Percentiles rank a stretch among this genome's conserved stretches.
These are phyloP conservation scores for Globisporangium spiculum DNA, from an alignment of 352 stramenopile genomes.

Conservation along the genomic window DNA sequence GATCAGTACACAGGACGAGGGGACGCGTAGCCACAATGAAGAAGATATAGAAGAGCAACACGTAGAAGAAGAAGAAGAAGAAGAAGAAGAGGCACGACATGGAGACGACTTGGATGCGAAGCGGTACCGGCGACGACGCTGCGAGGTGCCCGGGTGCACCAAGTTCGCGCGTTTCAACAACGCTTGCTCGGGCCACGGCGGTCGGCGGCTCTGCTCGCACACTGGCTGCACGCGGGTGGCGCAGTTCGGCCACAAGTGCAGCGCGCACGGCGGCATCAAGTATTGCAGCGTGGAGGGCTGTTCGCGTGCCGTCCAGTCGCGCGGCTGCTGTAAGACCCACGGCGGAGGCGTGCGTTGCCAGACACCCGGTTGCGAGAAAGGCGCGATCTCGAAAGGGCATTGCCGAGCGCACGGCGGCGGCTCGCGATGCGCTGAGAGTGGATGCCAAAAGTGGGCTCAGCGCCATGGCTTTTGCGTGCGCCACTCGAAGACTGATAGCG, in stretches of 20 bases:
- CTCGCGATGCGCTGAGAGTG: slow-evolving; percentile 62
- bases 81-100: neutral
- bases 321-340: slow-evolving; percentile 86
- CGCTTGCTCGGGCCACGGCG: slow-evolving; percentile 66
- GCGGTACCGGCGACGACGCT: slow-evolving; percentile 61
- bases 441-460: slow-evolving; percentile 75
- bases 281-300: slow-evolving; percentile 71
- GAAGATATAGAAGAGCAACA: slow-evolving; percentile 2
- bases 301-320: slow-evolving; percentile 72
- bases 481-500: slow-evolving; percentile 50
- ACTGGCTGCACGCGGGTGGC: slow-evolving; percentile 64
- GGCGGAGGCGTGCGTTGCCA: slow-evolving; percentile 84
- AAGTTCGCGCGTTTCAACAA: slow-evolving; percentile 85
- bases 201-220: slow-evolving; percentile 68
- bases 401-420: slow-evolving; percentile 83
- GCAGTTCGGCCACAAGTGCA: slow-evolving; percentile 83
- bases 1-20: neutral
- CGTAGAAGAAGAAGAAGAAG: neutral
- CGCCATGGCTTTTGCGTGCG: slow-evolving; percentile 71
- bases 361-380: slow-evolving; percentile 71
- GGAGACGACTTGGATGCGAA: slow-evolving; percentile 27
- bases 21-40: neutral
- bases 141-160: slow-evolving; percentile 56
- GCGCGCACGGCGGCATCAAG: slow-evolving; percentile 72
- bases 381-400: slow-evolving; percentile 81